Conservation (phyloP, 2,329 filamentous ascomycete species). For the Penicillium nordicum region DNA sequence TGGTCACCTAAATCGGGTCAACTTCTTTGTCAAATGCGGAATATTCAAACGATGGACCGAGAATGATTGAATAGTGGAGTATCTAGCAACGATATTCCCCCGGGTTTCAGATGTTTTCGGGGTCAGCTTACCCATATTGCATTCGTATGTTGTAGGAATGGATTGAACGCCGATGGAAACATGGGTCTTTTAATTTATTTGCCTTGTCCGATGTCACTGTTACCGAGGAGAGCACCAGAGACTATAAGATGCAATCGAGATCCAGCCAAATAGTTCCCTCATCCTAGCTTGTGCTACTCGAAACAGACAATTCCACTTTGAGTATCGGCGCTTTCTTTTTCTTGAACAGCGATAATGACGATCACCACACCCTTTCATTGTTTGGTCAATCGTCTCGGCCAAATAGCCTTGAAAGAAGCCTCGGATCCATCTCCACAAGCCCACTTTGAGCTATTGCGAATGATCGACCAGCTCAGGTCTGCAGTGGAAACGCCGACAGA, state of each 20-base stretch:
- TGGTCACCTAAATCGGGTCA: not conserved
- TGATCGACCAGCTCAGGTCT: conserved; percentile 28
- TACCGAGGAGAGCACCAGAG: not conserved
- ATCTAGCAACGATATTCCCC: not conserved
- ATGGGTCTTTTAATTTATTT: not conserved
- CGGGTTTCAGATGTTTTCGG: conserved; percentile 1
- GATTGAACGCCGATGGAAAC: not conserved
- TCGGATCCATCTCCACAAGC: conserved; percentile 17
- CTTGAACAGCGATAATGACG: conserved; percentile 13
- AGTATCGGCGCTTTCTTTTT: not conserved
- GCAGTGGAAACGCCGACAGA: conserved; percentile 33
- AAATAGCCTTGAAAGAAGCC: conserved; percentile 18
- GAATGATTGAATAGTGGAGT: not conserved
- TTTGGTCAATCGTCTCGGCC: conserved; percentile 14
- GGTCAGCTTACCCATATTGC: conserved; percentile 2
- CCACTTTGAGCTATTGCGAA: conserved; percentile 28
- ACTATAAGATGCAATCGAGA: conserved; percentile 6
- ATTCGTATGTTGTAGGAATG: conserved; percentile 4
- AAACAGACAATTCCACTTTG: not conserved
- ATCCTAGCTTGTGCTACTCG: conserved; percentile 8
- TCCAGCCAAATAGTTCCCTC: conserved; percentile 4
- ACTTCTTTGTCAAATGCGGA: not conserved
- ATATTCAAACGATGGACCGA: not conserved
- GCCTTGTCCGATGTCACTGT: not conserved
- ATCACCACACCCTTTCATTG: conserved; percentile 13